These are phyloP conservation scores for Phytophthora melonis DNA, from an alignment of 352 stramenopile species.

Conservation along the genomic window DNA sequence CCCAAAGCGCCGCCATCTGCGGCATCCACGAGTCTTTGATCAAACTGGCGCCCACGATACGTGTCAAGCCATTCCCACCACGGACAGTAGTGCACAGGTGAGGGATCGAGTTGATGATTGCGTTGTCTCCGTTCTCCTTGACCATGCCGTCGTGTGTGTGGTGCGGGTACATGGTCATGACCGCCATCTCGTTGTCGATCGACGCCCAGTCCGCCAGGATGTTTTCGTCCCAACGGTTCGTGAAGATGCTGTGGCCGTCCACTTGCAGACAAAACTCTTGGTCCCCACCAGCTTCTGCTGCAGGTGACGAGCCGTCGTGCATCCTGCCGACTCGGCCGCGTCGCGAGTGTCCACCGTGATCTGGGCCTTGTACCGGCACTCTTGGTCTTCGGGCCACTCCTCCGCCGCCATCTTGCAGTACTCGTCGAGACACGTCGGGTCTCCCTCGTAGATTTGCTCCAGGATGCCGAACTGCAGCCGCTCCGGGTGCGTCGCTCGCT, in stretches of 20 bases:
- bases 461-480: conserved; percentile 81
- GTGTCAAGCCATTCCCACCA: conserved; percentile 57
- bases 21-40: conserved; percentile 71
- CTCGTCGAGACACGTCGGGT: conserved; percentile 73
- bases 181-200: conserved; percentile 83
- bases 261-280: conserved; percentile 86
- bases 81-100: conserved; percentile 76
- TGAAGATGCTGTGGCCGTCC: conserved; percentile 87
- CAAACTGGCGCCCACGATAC: conserved; percentile 79
- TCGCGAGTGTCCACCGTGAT: conserved; percentile 70
- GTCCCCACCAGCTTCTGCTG: conserved; percentile 76
- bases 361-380: conserved; percentile 70
- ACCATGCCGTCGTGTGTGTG: conserved; percentile 76
- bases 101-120: conserved; percentile 59
- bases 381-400: conserved; percentile 62
- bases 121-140: conserved; percentile 79
- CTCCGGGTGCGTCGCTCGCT: conserved; percentile 64
- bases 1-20: conserved; percentile 75
- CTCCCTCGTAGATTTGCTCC: conserved; percentile 78
- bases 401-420: conserved; percentile 77
- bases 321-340: conserved; percentile 74
- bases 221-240: conserved; percentile 79
- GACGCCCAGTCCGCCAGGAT: conserved; percentile 70
- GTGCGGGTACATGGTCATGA: conserved; percentile 80
- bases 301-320: conserved; percentile 73